A percentile compares a stretch with the other conserved stretches of the same genome.
Evolutionary conservation across 2,329 filamentous ascomycete species (phyloP).

Genomic region (Epichloe hybrida): DNA sequence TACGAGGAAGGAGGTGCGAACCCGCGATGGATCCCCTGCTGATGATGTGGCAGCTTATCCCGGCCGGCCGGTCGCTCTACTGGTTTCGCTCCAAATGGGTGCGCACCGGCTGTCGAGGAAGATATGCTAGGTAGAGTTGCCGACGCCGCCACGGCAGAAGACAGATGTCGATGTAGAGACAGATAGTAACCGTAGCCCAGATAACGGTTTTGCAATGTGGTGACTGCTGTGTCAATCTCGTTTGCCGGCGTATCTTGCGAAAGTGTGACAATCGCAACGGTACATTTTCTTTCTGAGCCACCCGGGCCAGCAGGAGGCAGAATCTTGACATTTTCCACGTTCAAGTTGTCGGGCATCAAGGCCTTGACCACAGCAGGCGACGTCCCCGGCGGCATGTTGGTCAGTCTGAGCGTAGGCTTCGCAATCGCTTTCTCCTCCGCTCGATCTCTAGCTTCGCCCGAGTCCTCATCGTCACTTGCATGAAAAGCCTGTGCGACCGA

Average conservation of each 20-base stretch:
- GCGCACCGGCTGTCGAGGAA: conserved; percentile 31
- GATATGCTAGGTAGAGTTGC: conserved; percentile 1
- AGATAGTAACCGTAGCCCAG: conserved; percentile 75
- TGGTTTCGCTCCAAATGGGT: conserved; percentile 67
- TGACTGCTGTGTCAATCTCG: conserved; percentile 72
- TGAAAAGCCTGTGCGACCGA: conserved; percentile 59
- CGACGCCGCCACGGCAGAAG: conserved; percentile 42
- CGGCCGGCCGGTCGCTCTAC: conserved; percentile 30
- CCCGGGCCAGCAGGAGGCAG: conserved; percentile 33
- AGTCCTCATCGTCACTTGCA: conserved; percentile 47
- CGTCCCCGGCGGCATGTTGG: conserved; percentile 46
- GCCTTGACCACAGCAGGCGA: conserved; percentile 47
- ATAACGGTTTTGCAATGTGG: conserved; percentile 67
- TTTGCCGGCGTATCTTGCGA: conserved; percentile 68
- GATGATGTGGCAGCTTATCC: conserved; percentile 20
- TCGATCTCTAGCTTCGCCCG: conserved; percentile 25
- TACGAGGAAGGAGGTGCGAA: conserved; percentile 72
- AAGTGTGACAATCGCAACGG: conserved; percentile 67
- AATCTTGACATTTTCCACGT: conserved; percentile 62
- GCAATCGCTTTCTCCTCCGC: conserved; percentile 46
- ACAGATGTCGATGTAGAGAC: conserved; percentile 67
- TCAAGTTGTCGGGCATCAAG: conserved; percentile 44
- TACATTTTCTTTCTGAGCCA: conserved; percentile 52
- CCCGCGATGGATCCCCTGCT: conserved; percentile 38
- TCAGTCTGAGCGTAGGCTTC: conserved; percentile 48